Evolutionary conservation across 305 asterid species (phyloP).

Genomic region (Fraxinus floribunda): DNA sequence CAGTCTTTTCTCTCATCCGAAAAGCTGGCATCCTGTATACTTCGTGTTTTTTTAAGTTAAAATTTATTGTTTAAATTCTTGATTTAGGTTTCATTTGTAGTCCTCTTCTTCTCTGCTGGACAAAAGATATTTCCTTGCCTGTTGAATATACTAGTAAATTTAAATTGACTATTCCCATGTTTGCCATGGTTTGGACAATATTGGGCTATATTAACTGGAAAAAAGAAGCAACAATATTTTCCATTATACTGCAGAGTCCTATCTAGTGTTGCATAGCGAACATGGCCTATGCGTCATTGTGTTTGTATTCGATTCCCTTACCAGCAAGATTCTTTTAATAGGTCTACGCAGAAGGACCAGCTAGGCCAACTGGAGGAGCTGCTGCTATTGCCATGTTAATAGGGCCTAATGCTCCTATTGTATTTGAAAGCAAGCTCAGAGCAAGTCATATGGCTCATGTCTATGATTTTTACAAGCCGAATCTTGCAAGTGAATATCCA

Average conservation of each 20-base stretch:
- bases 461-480: constrained; percentile 73
- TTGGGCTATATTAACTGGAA: background rate
- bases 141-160: background rate
- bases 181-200: background rate
- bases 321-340: constrained; percentile 31
- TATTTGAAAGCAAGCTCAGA: constrained; percentile 91
- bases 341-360: constrained; percentile 99
- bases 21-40: background rate
- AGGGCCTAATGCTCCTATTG: constrained; percentile 96
- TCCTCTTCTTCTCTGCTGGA: background rate
- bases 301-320: constrained; percentile 8
- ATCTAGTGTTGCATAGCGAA: background rate
- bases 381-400: constrained; percentile 95
- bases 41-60: background rate
- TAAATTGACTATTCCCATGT: background rate
- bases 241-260: background rate
- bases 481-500: constrained; percentile 99
- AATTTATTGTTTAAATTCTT: background rate
- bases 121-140: background rate
- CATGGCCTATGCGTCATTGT: background rate
- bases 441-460: constrained; percentile 90
- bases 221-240: background rate
- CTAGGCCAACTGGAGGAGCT: constrained; percentile 99
- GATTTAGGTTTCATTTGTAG: background rate
- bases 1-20: background rate